These are phyloP conservation scores for Eudorina sp. DNA, from an alignment of 139 green algal species.

Conservation along the genomic window DNA sequence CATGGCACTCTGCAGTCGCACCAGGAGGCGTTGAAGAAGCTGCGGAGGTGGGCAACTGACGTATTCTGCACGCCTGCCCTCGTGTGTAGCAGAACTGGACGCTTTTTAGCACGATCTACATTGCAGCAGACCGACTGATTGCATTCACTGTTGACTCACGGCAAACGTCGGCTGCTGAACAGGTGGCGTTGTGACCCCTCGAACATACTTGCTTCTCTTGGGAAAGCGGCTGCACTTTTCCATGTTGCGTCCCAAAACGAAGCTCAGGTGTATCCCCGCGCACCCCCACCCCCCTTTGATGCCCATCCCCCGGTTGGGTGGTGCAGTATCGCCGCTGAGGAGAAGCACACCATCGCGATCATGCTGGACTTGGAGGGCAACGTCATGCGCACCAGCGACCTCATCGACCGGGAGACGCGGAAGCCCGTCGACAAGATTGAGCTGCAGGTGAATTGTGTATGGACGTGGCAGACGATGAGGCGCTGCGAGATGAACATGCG, in stretches of 20 bases:
- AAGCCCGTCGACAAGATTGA: constrained; percentile 45
- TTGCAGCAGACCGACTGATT: no score
- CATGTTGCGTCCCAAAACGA: no score
- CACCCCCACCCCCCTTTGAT: no score
- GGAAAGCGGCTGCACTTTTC: no score
- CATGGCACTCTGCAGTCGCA: constrained; percentile 68
- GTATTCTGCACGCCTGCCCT: not conserved
- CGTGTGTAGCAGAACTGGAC: not conserved
- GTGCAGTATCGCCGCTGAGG: not conserved
- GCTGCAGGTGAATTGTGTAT: constrained; percentile 16
- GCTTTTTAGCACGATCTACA: no score
- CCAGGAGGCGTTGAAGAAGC: constrained; percentile 39
- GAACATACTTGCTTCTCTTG: no score
- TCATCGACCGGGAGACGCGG: constrained; percentile 52
- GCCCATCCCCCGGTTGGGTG: no score
- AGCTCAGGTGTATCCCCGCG: no score
- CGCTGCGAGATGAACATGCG: no score
- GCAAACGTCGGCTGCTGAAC: not conserved
- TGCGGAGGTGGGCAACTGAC: constrained; percentile 31
- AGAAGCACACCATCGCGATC: constrained; percentile 40
- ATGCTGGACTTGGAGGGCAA: constrained; percentile 79
- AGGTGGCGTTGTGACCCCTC: no score
- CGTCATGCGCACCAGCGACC: constrained; percentile 74
- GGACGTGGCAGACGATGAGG: no score
- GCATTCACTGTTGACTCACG: no score